Evolutionary conservation across 2,329 filamentous ascomycete species (phyloP), one percentile per base, ranked within the genome.

Genomic region (Fusarium kyushuense): DNA sequence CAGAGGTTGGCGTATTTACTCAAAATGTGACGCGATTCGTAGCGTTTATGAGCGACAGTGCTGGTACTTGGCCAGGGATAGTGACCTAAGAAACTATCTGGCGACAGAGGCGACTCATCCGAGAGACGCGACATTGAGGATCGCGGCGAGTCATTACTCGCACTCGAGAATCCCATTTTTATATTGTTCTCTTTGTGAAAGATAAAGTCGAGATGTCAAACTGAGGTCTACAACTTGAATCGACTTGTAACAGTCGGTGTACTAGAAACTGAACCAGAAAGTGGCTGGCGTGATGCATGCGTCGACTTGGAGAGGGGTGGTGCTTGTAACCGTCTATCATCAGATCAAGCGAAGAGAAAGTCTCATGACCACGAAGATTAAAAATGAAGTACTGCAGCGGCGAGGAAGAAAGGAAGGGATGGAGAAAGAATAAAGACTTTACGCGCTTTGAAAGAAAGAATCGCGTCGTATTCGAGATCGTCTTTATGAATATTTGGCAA

Each of bases 51-150:
- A 27, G 60, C 58, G 8, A 64, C 53, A 17, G 61, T 65, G 53
- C 61, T 64, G 30, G 61, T 64, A 46, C 61, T 64, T 16, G 61
- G 61, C 61, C 61, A 64, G 23, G 61, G 61, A 65, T 64, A 64
- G 21, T 64, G 60, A n/a, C 61, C 61, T 1, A 64, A n/a, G 45
- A 64, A 64, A 48, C 61, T 64, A 43, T 64, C 61, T 30, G 61
- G 61, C 16, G 61, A 64, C 23, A 64, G 16, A 47, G 61, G 61
- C 4, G 59, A 42, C 8, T 64, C 59, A 25, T 64, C 59, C 29
- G 61, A 65, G 46, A 65, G 45, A 8, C 59, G 61, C 41, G 60
- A 64, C 46, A 36, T 65, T 10, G 61, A 64, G 19, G 61, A 64
- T 47, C 53, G 59, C 53, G 61, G 61, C n/a, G 61, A 53, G 25